Percentiles rank a stretch among this genome's conserved stretches.
Conservation (phyloP, 2,329 filamentous ascomycete species). For the Colletotrichum costaricense region DNA sequence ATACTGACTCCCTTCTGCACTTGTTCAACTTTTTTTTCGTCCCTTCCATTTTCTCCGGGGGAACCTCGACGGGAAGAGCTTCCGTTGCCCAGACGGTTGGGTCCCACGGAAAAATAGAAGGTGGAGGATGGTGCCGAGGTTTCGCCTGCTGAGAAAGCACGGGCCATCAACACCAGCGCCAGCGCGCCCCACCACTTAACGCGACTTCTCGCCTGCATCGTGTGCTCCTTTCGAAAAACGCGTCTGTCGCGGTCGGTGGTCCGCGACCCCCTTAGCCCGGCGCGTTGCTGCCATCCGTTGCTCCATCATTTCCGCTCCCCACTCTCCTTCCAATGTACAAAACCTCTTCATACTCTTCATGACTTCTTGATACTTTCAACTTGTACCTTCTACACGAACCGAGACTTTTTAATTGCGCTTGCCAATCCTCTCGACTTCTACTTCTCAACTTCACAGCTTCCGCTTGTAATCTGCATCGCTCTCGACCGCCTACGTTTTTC, state of each 20-base stretch:
- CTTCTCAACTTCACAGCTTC: conserved; percentile 4
- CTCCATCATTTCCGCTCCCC: conserved; percentile 30
- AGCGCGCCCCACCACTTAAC: conserved; percentile 30
- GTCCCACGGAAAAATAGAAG: not conserved
- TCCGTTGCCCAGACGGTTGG: conserved; percentile 3
- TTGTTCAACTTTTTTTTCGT: not conserved
- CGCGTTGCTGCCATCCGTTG: conserved; percentile 28
- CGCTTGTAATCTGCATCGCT: not conserved
- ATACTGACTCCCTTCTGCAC: not conserved
- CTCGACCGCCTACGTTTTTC: not conserved
- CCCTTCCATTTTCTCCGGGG: not conserved
- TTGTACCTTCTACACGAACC: conserved; percentile 1
- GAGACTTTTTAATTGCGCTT: conserved; percentile 1
- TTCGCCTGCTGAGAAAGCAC: conserved; percentile 19
- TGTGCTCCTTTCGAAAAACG: conserved; percentile 20
- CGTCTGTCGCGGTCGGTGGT: conserved; percentile 28
- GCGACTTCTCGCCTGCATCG: conserved; percentile 21
- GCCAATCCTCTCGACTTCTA: not conserved
- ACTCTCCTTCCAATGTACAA: conserved; percentile 33
- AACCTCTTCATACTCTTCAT: conserved; percentile 28
- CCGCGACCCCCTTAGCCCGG: conserved; percentile 24
- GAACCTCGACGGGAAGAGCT: too few relatives aligned
- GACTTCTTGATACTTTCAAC: not conserved
- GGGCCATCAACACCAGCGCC: not conserved
- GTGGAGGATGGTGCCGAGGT: conserved; percentile 11